These are phyloP conservation scores for Phylloporus arenicola DNA, from an alignment of 768 basidiomycete genomes.

Conservation along the genomic window DNA sequence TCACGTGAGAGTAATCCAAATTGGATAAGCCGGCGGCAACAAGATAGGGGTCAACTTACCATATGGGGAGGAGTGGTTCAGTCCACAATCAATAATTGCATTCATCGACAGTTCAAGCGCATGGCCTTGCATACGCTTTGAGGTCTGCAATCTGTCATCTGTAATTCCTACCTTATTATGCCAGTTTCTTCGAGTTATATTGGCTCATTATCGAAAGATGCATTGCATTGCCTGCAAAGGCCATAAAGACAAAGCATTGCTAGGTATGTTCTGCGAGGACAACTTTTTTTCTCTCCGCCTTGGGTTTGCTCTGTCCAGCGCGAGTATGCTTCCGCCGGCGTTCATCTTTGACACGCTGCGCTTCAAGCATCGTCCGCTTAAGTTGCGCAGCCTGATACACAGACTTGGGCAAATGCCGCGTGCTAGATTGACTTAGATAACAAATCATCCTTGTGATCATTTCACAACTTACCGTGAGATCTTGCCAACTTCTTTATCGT, in stretches of 20 bases:
- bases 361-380: slow-evolving; percentile 91
- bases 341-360: slow-evolving; percentile 87
- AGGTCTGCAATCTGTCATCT: neutral
- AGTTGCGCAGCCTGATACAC: slow-evolving; percentile 83
- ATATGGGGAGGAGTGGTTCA: too few species aligned
- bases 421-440: slow-evolving; percentile 35
- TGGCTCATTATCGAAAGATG: neutral
- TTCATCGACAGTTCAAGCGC: slow-evolving; percentile 40
- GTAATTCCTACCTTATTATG: neutral
- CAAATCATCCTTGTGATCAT: neutral
- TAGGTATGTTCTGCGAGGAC: slow-evolving; percentile 72
- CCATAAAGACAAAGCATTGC: slow-evolving; percentile 13
- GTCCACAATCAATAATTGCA: too few species aligned
- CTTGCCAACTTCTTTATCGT: slow-evolving; percentile 74
- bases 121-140: slow-evolving; percentile 28
- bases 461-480: slow-evolving; percentile 60
- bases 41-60: neutral
- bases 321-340: slow-evolving; percentile 85
- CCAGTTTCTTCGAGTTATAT: neutral
- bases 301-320: slow-evolving; percentile 80
- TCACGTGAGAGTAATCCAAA: slow-evolving; percentile 8
- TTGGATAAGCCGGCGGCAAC: neutral
- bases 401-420: slow-evolving; percentile 84
- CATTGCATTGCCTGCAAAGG: slow-evolving; percentile 6
- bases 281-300: slow-evolving; percentile 84